A percentile compares a stretch with the other conserved stretches of the same genome.
Evolutionary conservation across 305 asterid species (phyloP).

Genomic region (Coffea humblotiana): DNA sequence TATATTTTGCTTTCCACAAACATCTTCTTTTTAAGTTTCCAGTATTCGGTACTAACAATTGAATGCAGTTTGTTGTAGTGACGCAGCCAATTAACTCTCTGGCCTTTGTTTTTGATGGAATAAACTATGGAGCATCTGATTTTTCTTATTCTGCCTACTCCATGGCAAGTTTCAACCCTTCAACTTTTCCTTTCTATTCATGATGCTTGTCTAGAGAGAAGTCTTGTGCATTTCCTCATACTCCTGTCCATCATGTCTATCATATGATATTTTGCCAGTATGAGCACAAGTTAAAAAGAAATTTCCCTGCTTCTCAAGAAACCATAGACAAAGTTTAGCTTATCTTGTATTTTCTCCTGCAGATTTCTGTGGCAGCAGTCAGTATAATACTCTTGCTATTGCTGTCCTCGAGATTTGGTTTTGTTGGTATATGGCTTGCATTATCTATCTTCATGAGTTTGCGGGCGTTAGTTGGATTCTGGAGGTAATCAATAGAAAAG

Average conservation of each 20-base stretch:
- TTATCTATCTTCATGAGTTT: conserved; percentile 48
- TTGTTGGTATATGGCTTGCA: conserved; percentile 51
- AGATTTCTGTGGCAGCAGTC: conserved; percentile 33
- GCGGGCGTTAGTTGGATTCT: conserved; percentile 42
- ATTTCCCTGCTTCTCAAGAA: background rate
- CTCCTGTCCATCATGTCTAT: background rate
- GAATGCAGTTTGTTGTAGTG: conserved; percentile 83
- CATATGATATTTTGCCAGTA: background rate
- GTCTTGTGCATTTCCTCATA: background rate
- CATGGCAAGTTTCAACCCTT: conserved; percentile 35
- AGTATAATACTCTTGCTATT: conserved; percentile 35
- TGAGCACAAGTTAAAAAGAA: background rate
- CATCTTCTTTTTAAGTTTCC: background rate
- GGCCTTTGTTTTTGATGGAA: conserved; percentile 92
- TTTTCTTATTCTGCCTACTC: conserved; percentile 48
- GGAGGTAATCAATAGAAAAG: conserved; percentile 31
- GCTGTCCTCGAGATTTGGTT: conserved; percentile 37
- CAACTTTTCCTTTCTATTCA: background rate
- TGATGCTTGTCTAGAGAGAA: background rate
- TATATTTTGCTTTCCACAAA: conserved; percentile 15
- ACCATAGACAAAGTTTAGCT: background rate
- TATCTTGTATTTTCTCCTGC: conserved; percentile 1
- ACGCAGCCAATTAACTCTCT: conserved; percentile 88
- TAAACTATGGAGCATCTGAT: conserved; percentile 92
- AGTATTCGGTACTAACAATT: conserved; percentile 1